phyloP scores from a whole-genome alignment of 805 yeast species.

The Ogataea angusta region DNA sequence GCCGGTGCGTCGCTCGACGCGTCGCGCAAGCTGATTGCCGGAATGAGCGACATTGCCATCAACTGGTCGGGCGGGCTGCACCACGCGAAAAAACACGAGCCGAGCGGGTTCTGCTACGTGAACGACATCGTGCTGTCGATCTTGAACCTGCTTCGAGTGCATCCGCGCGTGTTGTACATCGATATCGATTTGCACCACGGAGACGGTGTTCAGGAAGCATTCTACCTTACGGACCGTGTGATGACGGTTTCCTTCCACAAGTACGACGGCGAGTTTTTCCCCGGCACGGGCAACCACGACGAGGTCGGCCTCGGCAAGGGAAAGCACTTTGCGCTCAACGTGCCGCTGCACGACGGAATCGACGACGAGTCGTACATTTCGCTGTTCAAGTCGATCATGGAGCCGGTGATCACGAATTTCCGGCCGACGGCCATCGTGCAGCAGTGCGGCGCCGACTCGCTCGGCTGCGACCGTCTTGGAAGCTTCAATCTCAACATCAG shows the following conservation, averaged over 20 bases:
- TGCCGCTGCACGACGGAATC: conserved; percentile 92
- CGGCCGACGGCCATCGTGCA: conserved; percentile 92
- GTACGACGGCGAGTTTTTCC: conserved; percentile 91
- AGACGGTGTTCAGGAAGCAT: conserved; percentile 97
- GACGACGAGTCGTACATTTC: conserved; percentile 84
- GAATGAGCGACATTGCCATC: conserved; percentile 89
- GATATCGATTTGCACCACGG: conserved; percentile 97
- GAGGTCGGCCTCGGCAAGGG: conserved; percentile 90
- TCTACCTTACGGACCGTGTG: conserved; percentile 89
- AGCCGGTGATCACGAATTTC: conserved; percentile 85
- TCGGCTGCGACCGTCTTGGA: conserved; percentile 90
- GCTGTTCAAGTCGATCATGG: conserved; percentile 78
- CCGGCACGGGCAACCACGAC: conserved; percentile 92
- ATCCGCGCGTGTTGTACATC: conserved; percentile 88
- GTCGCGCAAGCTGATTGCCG: conserved; percentile 77
- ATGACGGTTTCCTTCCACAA: conserved; percentile 97
- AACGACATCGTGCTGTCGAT: conserved; percentile 92
- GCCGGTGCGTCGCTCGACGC: conserved; percentile 96
- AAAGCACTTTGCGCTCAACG: conserved; percentile 81
- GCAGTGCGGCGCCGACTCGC: conserved; percentile 96
- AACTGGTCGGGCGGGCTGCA: conserved; percentile 97
- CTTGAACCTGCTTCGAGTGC: conserved; percentile 77
- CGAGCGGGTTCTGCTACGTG: conserved; percentile 92
- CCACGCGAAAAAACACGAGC: conserved; percentile 93
- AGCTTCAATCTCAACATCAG: conserved; percentile 88